Evolutionary conservation across 768 basidiomycete genomes (phyloP).

Genomic region (Chalciporus pseudorubinellus): DNA sequence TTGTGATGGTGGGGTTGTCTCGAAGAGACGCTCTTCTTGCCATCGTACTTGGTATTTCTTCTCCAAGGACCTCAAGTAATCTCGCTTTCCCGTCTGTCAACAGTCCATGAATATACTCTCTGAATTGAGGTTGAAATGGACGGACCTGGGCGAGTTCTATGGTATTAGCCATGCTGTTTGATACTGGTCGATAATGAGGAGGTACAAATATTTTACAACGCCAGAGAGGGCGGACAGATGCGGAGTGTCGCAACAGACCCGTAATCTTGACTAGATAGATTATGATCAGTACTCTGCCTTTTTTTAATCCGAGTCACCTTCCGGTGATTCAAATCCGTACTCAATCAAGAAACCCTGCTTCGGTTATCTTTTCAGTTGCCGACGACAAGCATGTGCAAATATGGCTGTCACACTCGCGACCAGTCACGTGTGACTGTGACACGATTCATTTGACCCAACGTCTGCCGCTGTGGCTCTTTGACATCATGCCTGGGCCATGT

Average conservation of each 20-base stretch:
- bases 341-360: constrained; percentile 8
- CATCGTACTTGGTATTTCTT: constrained; percentile 82
- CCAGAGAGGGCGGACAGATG: constrained; percentile 26
- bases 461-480: not conserved
- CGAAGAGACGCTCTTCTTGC: constrained; percentile 75
- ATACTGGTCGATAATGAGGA: constrained; percentile 14
- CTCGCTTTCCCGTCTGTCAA: constrained; percentile 87
- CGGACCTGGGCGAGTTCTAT: constrained; percentile 62
- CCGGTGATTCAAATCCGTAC: not conserved
- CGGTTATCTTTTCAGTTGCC: constrained; percentile 10
- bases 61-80: constrained; percentile 80
- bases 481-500: constrained; percentile 59
- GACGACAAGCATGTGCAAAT: constrained; percentile 17
- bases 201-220: constrained; percentile 32
- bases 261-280: constrained; percentile 27
- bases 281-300: constrained; percentile 19
- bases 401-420: constrained; percentile 31
- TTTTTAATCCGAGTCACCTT: constrained; percentile 18
- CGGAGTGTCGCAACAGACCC: constrained; percentile 20
- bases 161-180: constrained; percentile 53
- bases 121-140: not conserved
- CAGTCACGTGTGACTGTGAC: constrained; percentile 29
- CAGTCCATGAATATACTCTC: constrained; percentile 1
- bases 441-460: constrained; percentile 5
- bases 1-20: constrained; percentile 74